Base-by-base conservation (phyloP, 75 land plant genomes). In the Chamaecyparis obtusa region DNA sequence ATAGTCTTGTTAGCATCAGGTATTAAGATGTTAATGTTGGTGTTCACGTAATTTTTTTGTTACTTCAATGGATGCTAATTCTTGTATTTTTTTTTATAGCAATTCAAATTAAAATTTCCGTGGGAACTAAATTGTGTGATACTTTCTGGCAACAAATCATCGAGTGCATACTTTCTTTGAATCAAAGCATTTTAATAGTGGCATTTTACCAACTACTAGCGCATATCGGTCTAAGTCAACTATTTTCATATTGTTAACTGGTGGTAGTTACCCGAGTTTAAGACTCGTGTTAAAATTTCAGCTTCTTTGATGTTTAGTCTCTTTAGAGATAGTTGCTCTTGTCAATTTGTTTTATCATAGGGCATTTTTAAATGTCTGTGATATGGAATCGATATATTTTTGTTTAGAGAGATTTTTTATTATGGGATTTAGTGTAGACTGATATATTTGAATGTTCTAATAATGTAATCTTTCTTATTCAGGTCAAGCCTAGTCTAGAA, bases 91-190 rank as follows among this genome's bases (percentile, higher is more conserved):
- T 30, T 72, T 5, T 72, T 32, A 72, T 72, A 72, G 30, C 49
- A 72, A 30, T 32, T 30, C 35, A 14, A 32, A 72, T 33, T 72
- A 35, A 72, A 71, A 71, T n/a, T 71, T n/a, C 32, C 0, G 75
- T 71, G 4, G 32, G 75, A 71, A 72, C 76, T 72, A 30, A 72
- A 74, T 74, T 33, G 4, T 74, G 6, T 9, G 49, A 48, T 77
- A 17, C 41, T 2, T 84, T 87, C 24, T 87, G 78, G 79, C 95
- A 96, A 97, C 98, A 85, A 91, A 95, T 89, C 85, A 90, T 36
- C 94, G 96, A 37, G 98, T 96, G 44, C 98, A 96, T 91, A 97
- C 95, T 88, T 96, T 97, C 84, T 97, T 95, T 89, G 92, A 95
- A 86, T 95, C 99, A 64, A 75, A 90, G 72, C 96, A 97, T 89